Evolutionary conservation across 345 rosid species (phyloP), one percentile per base, ranked within the genome.

Genomic region (Gossypium mustelinum): DNA sequence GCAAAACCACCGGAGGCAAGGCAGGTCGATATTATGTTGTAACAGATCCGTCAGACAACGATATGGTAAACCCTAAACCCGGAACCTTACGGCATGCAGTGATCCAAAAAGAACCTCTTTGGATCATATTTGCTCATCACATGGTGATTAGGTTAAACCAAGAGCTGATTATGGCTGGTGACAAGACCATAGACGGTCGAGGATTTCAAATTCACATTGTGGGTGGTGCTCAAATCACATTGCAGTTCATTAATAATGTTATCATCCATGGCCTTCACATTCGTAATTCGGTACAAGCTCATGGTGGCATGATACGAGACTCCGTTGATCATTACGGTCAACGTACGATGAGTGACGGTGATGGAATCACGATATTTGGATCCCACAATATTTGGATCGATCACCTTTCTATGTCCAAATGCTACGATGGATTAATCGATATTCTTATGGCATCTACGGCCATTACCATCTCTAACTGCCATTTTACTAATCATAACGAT

Each of bases 111-210:
- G 82, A 55, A 51, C 90, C 90, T 10, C 86, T 87, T 5, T 89
- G 93, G 93, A 87, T 89, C 84, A 82, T 77, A 43, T 94, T 94
- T 77, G 79, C 78, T n/a, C 75, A 65, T 6, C 82, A 85, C 74
- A 92, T 91, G 98, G 17, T 70, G 68, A 94, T 94, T 76, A 86
- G 43, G 48, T 84, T 94, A 2, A 77, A 62, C 57, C 89, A 92
- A 68, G 94, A 92, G 85, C 89, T 94, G 20, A 80, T 92, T 67
- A 43, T 94, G 73, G 72, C 78, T 0, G 78, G 90, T 73, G 44
- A 90, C 85, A 92, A 90, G 80, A 94, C 97, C 12, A 92, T 94
- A 44, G 98, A 92, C 18, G 97, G 76, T 0, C 84, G 97, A 9
- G 97, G 97, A 56, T 85, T 81, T 41, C 61, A 82, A 9, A 86